Evolutionary conservation across 768 basidiomycete genomes (phyloP).

Genomic region (Cyclocybe cylindracea): DNA sequence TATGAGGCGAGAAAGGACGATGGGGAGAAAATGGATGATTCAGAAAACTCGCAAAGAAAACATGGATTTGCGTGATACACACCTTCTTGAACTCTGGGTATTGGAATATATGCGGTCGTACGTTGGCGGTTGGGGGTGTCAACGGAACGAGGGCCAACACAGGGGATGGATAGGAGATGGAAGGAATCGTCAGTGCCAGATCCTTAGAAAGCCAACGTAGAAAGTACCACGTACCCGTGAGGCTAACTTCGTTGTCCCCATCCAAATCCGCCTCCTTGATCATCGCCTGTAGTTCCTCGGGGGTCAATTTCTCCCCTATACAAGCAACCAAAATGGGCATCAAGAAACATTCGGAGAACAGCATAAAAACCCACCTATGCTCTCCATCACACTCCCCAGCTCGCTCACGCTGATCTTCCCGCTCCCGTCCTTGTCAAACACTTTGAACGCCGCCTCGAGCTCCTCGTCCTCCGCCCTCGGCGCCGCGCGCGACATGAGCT

Average conservation of each 20-base stretch:
- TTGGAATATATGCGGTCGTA: not conserved
- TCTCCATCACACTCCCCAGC: slow-evolving; percentile 89
- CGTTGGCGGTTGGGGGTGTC: too few relatives aligned
- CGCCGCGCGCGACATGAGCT: slow-evolving; percentile 34
- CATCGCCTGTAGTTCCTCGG: slow-evolving; percentile 89
- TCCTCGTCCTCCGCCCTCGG: slow-evolving; percentile 86
- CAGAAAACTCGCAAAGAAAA: too few relatives aligned
- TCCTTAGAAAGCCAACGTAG: not conserved
- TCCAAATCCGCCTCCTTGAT: slow-evolving; percentile 92
- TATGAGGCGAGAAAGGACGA: too few relatives aligned
- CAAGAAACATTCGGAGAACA: not conserved
- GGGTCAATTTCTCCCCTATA: slow-evolving; percentile 78
- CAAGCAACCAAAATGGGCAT: not conserved
- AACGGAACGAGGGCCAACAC: too few relatives aligned
- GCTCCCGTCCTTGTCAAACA: slow-evolving; percentile 95
- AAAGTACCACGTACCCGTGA: slow-evolving; percentile 55
- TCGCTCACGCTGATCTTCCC: slow-evolving; percentile 88
- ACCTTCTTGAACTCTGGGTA: slow-evolving; percentile 76
- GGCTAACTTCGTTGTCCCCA: slow-evolving; percentile 87
- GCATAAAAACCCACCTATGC: slow-evolving; percentile 58
- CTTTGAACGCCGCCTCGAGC: slow-evolving; percentile 95
- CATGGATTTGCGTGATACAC: slow-evolving; percentile 10
- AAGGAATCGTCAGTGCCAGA: slow-evolving; percentile 2
- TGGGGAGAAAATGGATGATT: too few relatives aligned
- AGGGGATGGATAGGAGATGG: not conserved